Base-by-base conservation (phyloP, 1,284 basidiomycete species). In the Athelia psychrophila region DNA sequence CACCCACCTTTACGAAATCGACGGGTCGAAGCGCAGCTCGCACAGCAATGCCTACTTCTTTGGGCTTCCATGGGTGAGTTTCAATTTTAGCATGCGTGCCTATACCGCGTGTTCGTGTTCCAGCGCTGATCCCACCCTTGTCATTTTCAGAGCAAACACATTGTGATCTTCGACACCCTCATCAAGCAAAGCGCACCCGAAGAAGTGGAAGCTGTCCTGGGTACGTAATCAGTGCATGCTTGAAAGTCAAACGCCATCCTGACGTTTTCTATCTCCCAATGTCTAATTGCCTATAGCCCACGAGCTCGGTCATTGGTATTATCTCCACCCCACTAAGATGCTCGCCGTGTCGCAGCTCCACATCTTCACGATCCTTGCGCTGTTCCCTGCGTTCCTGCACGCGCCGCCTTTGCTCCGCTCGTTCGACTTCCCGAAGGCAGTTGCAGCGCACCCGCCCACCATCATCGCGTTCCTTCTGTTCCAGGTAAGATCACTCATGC, bases 11-110 rank as follows among this genome's bases (percentile, higher is more conserved):
- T 98, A 97, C 70, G 93, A 98, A 65, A 98, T 98, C 61, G 96
- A 99, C 64, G 96, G 97, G 24, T 94, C 91, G 52, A 97, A 96
- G 75, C 85, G 96, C 50, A 93, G 88, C 66, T 89, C 91, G 2
- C 96, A 98, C 72, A 92, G 88, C 57, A 98, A 98, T 60, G 95
- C 95, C 45, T 95, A 95, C 74, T 96, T 95, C 77, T 95, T 93
- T 60, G 93, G 94, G 54, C 79, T 96, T 15, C 93, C 93, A 2
- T 95, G 92, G 93, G 90, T 91, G 52, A 50, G 77, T 69, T 12
- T n/a, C n/a, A n/a, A n/a, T n/a, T n/a, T n/a, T n/a, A n/a, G n/a
- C n/a, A n/a, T n/a, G n/a, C n/a, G n/a, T n/a, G n/a, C n/a, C n/a
- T n/a, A n/a, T n/a, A n/a, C n/a, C n/a, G n/a, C n/a, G n/a, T n/a